Evolutionary conservation across 148 eudicot genomes (phyloP).

Genomic region (Rhododendron kiyosumense): DNA sequence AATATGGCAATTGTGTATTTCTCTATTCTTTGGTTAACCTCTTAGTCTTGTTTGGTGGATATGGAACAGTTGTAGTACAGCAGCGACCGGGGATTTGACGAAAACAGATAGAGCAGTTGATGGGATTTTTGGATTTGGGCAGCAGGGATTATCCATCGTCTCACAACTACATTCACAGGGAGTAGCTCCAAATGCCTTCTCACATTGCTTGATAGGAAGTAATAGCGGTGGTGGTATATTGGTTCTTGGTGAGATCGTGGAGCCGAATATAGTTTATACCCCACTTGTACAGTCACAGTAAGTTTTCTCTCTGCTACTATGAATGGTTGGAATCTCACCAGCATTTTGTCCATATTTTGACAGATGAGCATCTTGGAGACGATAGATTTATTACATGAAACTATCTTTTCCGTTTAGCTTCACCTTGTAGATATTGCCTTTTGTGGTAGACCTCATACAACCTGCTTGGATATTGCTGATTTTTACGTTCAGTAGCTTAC

Average conservation of each 20-base stretch:
- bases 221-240: conserved; percentile 89
- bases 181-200: conserved; percentile 84
- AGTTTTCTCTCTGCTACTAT: conserved; percentile 26
- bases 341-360: not conserved
- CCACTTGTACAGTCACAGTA: conserved; percentile 98
- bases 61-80: conserved; percentile 72
- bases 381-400: not conserved
- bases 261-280: conserved; percentile 85
- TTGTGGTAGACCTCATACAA: not conserved
- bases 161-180: conserved; percentile 82
- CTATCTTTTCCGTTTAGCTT: not conserved
- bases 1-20: not conserved
- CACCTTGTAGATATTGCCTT: not conserved
- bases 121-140: conserved; percentile 97
- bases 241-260: conserved; percentile 98
- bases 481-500: not conserved
- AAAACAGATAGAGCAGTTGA: conserved; percentile 83
- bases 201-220: conserved; percentile 94
- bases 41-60: conserved; percentile 8
- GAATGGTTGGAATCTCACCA: not conserved
- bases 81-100: conserved; percentile 76
- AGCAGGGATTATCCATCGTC: conserved; percentile 71
- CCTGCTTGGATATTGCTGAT: not conserved
- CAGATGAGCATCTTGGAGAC: not conserved
- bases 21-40: not conserved